Evolutionary conservation across 768 basidiomycete genomes (phyloP).

Genomic region (Pleurotus salmoneostramineus): DNA sequence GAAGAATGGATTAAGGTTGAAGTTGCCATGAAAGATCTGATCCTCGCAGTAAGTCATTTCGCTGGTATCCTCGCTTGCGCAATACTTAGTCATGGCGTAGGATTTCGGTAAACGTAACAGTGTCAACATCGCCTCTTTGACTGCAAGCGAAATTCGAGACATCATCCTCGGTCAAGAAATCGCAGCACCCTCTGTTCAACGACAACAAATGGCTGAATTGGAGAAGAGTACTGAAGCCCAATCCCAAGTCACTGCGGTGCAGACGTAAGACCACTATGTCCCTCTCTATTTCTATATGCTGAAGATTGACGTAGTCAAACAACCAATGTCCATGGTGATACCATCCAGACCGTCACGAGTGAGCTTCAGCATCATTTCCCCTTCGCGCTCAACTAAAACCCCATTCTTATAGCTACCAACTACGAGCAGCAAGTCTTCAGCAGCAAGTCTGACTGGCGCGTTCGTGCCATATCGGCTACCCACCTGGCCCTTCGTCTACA

Average conservation of each 20-base stretch:
- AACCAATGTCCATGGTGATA: slow-evolving; percentile 95
- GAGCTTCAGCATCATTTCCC: slow-evolving; percentile 21
- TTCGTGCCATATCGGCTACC: slow-evolving; percentile 95
- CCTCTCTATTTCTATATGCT: neutral
- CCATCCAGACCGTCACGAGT: slow-evolving; percentile 94
- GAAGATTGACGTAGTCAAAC: slow-evolving; percentile 57
- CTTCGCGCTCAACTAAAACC: neutral
- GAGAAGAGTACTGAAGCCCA: slow-evolving; percentile 96
- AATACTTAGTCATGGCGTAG: slow-evolving; percentile 24
- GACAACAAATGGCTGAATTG: slow-evolving; percentile 98
- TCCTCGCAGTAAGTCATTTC: slow-evolving; percentile 60
- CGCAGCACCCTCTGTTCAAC: slow-evolving; percentile 89
- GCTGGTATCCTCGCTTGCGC: too few relatives aligned
- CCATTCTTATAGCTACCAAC: slow-evolving; percentile 63
- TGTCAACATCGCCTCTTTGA: slow-evolving; percentile 97
- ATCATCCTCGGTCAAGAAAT: slow-evolving; percentile 99
- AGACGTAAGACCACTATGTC: slow-evolving; percentile 53
- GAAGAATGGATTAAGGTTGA: slow-evolving; percentile 99
- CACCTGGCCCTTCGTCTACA: slow-evolving; percentile 94
- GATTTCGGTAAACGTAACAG: slow-evolving; percentile 99
- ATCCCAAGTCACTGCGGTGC: slow-evolving; percentile 91
- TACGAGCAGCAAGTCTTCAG: slow-evolving; percentile 99
- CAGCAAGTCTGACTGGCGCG: slow-evolving; percentile 99
- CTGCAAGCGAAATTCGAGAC: slow-evolving; percentile 94
- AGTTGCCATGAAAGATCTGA: slow-evolving; percentile 97